These are phyloP conservation scores for Hymenoscyphus occultus DNA, from an alignment of 2,329 filamentous ascomycete species.

Conservation along the genomic window DNA sequence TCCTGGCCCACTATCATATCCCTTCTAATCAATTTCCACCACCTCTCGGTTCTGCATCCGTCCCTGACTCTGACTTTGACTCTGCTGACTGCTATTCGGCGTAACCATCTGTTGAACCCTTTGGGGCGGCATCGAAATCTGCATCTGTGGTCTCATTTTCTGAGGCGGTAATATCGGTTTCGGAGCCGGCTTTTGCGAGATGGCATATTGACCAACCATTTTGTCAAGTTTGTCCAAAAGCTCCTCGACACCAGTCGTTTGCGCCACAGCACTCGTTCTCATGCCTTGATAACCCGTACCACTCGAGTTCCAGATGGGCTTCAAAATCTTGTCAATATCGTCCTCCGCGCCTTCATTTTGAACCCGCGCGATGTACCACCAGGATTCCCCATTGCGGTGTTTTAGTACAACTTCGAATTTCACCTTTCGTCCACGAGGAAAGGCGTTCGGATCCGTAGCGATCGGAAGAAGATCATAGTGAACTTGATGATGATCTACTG, in stretches of 20 bases:
- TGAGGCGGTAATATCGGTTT: conserved; percentile 6
- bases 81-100: conserved; percentile 23
- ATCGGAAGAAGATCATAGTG: conserved; percentile 45
- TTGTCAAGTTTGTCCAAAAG: conserved; percentile 31
- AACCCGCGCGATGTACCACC: conserved; percentile 34
- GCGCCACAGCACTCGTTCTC: conserved; percentile 45
- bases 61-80: conserved; percentile 21
- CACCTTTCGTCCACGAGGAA: conserved; percentile 39
- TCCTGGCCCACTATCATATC: neutral
- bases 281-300: conserved; percentile 50
- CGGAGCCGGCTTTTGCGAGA: neutral
- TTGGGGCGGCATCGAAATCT: conserved; percentile 1
- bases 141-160: conserved; percentile 13
- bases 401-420: conserved; percentile 52
- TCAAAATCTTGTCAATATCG: conserved; percentile 41
- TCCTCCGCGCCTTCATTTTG: conserved; percentile 34
- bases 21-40: conserved; percentile 29
- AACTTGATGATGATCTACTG: conserved; percentile 56
- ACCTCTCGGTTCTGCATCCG: conserved; percentile 21
- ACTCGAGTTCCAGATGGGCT: conserved; percentile 45
- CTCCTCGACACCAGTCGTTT: conserved; percentile 40
- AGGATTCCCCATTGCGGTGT: conserved; percentile 44
- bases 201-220: conserved; percentile 24
- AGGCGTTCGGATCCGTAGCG: conserved; percentile 32
- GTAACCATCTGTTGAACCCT: conserved; percentile 21